Base-by-base conservation (phyloP, 2,329 filamentous ascomycete species). In the Coniochaeta sp. region DNA sequence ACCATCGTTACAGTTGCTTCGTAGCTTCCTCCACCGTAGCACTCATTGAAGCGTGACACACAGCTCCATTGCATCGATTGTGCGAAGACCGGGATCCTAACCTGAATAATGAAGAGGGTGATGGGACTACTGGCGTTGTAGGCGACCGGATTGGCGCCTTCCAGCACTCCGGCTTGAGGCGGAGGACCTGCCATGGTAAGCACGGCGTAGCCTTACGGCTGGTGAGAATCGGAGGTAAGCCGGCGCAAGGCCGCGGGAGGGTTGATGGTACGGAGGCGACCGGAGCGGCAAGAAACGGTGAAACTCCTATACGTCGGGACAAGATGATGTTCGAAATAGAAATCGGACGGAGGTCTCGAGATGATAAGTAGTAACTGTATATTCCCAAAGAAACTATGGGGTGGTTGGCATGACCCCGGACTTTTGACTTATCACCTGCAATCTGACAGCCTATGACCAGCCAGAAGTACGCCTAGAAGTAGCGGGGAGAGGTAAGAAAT, bases 91-190 rank as follows among this genome's bases (percentile, higher is more conserved):
- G n/a, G n/a, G n/a, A 36, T 12, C 59, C 68, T 61, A 62, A 84
- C 87, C 84, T 89, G 87, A 56, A 90, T 85, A 65, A 90, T 89
- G 72, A 90, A 90, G 24, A 89, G 71, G 14, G 82, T 81, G 62
- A 90, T 86, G 0, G 88, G 88, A 64, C 89, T 85, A 62, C 80
- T 84, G 7, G 82, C 65, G 64, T 85, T 82, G 73, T 87, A 89
- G 12, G 77, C 67, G 14, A 84, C 77, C 0, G 88, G 88, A 64
- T 89, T 87, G 57, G 79, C 75, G 58, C 84, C 84, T 67, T 89
- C 86, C 34, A 90, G 76, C 55, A 90, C 80, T 64, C 88, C 87
- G 59, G 69, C 65, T 64, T 74, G 71, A 17, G 67, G 61, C 3
- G 69, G 43, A 17, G 65, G 54, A 24, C 54, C 70, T 50, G 58